Base-by-base conservation (phyloP, 2,329 filamentous ascomycete species). In the Aotearoamyces nothofagi region DNA sequence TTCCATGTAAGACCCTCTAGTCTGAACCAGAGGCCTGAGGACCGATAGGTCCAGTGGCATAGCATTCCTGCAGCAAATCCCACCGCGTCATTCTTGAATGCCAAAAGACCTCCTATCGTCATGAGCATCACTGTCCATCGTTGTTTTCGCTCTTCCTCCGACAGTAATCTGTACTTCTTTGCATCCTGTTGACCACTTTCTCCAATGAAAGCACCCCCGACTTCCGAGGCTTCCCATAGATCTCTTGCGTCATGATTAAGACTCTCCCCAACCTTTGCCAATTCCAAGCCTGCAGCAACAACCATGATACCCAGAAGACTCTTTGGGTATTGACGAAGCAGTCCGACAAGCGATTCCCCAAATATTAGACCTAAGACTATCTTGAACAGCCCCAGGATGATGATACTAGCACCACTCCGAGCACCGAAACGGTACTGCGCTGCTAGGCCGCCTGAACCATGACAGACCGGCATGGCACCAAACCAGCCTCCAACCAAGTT, bases 391-490 rank as follows among this genome's bases (percentile, higher is more conserved):
- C 87, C 87, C 0, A 96, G 67, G 14, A 92, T 49, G 30, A 94
- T 70, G 36, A 94, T 66, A 41, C 78, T 84, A 0, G 82, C 72
- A 7, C 87, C 87, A 34, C 81, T 92, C 26, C 87, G 74, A 4
- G 87, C 86, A 1, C 87, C 87, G 41, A 96, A 96, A 4, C 83
- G 73, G 50, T 83, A 82, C 50, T 96, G 87, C 0, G 79, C 90
- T 4, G 90, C 90, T 0, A 96, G 60, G 0, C 87, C 87, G 3
- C 87, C 87, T 1, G 83, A 83, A 4, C 87, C 87, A 49, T 96
- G 90, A 47, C 90, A 96, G 4, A 90, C 74, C 3, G 87, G 90
- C 90, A 94, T 96, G 4, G 78, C 79, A 26, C 86, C 86, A 44
- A 93, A 92, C 80, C 82, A 92, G 44, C 81, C 86, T 10, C 79